phyloP scores from a whole-genome alignment of 2,329 filamentous ascomycete species.

The Trichoderma harzianum region DNA sequence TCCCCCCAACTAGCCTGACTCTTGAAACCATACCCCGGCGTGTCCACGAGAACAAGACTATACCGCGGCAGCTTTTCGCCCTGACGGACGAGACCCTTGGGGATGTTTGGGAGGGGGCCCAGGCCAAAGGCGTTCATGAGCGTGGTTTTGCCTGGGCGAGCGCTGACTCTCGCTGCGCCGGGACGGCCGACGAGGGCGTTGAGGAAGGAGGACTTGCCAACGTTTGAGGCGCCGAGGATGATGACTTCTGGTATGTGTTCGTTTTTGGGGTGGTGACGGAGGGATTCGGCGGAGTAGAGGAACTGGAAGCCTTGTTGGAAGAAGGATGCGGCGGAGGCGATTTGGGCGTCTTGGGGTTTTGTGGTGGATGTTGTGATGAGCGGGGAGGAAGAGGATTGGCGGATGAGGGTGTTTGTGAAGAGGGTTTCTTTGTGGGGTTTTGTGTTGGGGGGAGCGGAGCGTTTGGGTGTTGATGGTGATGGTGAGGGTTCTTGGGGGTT shows the following conservation, averaged over 20 bases:
- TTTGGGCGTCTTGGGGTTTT: constrained; percentile 23
- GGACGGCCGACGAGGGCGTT: constrained; percentile 66
- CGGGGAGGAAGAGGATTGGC: constrained; percentile 12
- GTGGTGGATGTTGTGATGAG: constrained; percentile 18
- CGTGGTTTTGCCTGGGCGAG: constrained; percentile 50
- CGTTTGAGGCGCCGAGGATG: constrained; percentile 82
- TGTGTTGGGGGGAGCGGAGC: constrained; percentile 13
- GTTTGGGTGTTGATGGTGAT: neutral
- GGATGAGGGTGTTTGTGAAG: constrained; percentile 20
- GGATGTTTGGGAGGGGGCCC: constrained; percentile 39
- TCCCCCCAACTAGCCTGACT: constrained; percentile 50
- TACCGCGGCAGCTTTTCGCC: constrained; percentile 43
- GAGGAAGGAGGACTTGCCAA: constrained; percentile 84
- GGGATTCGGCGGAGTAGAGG: constrained; percentile 49
- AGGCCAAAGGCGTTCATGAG: constrained; percentile 56
- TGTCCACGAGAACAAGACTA: constrained; percentile 49
- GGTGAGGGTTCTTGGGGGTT: neutral
- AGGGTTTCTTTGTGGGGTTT: constrained; percentile 20
- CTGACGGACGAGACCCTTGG: constrained; percentile 27
- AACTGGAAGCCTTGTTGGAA: constrained; percentile 35
- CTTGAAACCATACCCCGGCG: constrained; percentile 49
- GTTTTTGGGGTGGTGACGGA: constrained; percentile 50
- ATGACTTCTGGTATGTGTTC: constrained; percentile 60
- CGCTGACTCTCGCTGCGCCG: constrained; percentile 47
- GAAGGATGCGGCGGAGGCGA: constrained; percentile 32